A percentile compares a stretch with the other conserved stretches of the same genome.
These are phyloP conservation scores for Artemisia annua DNA, from an alignment of 129 eudicot species.

Conservation along the genomic window DNA sequence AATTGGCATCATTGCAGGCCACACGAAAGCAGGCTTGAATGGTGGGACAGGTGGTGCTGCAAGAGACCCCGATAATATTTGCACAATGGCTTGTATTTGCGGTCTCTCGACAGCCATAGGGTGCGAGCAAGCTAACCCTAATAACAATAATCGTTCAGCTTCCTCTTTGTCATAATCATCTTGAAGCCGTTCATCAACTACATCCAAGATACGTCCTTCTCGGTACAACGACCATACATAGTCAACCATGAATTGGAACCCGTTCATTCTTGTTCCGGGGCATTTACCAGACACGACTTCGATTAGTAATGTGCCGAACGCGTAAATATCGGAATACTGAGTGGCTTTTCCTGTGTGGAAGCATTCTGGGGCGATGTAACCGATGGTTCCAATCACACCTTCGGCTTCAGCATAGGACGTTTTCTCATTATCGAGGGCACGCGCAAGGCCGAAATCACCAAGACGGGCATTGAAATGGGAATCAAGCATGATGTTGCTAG, in stretches of 20 bases:
- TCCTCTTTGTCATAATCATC: slow-evolving; percentile 54
- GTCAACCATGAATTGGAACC: too few relatives aligned
- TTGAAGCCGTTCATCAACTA: slow-evolving; percentile 53
- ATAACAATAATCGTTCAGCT: slow-evolving; percentile 60
- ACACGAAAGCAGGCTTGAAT: slow-evolving; percentile 73
- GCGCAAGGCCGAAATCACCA: too few relatives aligned
- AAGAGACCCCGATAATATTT: slow-evolving; percentile 62
- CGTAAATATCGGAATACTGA: slow-evolving; percentile 71
- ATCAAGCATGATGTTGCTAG: too few relatives aligned
- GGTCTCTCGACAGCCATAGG: slow-evolving; percentile 77
- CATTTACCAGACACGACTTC: slow-evolving; percentile 63
- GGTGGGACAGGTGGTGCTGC: slow-evolving; percentile 65
- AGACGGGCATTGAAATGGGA: too few relatives aligned
- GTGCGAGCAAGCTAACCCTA: slow-evolving; percentile 35
- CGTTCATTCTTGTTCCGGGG: too few relatives aligned
- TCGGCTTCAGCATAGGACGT: too few relatives aligned
- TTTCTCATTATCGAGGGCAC: too few relatives aligned
- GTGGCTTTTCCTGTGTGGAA: slow-evolving; percentile 91
- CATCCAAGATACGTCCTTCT: slow-evolving; percentile 22
- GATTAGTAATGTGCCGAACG: slow-evolving; percentile 69
- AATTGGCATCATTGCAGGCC: slow-evolving; percentile 66
- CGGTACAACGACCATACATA: too few relatives aligned
- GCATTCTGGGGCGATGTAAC: slow-evolving; percentile 37
- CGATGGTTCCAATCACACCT: too few relatives aligned
- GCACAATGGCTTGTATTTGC: slow-evolving; percentile 55